Conservation (phyloP, 148 eudicot genomes). For the Persicaria tinctoria region DNA sequence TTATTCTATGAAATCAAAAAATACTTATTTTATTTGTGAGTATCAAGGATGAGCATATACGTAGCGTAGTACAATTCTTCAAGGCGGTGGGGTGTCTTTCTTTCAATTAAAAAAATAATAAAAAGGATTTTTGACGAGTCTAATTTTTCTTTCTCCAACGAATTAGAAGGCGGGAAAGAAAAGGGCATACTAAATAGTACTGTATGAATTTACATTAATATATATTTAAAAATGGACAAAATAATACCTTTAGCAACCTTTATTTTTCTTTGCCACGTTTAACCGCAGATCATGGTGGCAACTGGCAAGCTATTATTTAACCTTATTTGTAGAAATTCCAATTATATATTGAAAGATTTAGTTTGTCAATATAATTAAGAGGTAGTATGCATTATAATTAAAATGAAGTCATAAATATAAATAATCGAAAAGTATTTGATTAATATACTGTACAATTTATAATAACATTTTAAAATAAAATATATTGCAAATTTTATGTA, state of each 20-base stretch:
- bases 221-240: not conserved
- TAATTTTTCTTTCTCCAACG: not conserved
- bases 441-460: too few relatives aligned
- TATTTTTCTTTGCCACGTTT: not conserved
- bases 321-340: not conserved
- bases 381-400: too few relatives aligned
- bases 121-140: not conserved
- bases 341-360: not conserved
- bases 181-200: not conserved
- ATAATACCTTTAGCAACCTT: not conserved
- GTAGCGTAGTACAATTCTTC: not conserved
- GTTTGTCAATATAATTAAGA: not conserved
- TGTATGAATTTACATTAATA: not conserved
- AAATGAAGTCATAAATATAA: too few relatives aligned
- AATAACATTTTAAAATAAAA: too few relatives aligned
- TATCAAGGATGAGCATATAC: not conserved
- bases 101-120: not conserved
- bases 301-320: not conserved
- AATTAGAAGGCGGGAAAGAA: not conserved
- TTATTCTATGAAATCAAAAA: not conserved
- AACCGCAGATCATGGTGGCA: not conserved
- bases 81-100: not conserved
- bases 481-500: too few relatives aligned
- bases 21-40: not conserved
- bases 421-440: too few relatives aligned